These are phyloP conservation scores for Backusella morwellensis DNA, from an alignment of 192 early-diverging fungal species.

Conservation along the genomic window DNA sequence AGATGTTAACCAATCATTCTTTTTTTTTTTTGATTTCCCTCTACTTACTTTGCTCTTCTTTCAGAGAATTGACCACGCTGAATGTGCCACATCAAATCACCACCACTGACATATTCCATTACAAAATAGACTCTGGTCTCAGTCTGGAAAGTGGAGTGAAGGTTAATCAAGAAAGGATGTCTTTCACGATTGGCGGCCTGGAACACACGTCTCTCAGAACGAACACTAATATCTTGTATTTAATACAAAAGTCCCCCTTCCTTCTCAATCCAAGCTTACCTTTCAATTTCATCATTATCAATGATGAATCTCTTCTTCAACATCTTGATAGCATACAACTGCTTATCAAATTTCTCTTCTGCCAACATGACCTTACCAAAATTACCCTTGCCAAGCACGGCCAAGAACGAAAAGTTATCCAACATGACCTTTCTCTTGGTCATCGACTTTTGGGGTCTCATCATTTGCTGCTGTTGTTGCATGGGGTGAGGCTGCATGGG, in stretches of 20 bases:
- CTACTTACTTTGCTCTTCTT: slow-evolving; percentile 73
- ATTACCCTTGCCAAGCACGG: slow-evolving; percentile 96
- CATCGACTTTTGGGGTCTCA: slow-evolving; percentile 17
- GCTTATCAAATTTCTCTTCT: slow-evolving; percentile 78
- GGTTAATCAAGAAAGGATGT: slow-evolving; percentile 94
- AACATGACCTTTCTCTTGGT: slow-evolving; percentile 66
- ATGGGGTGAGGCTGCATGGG: not conserved
- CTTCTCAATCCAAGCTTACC: slow-evolving; percentile 43
- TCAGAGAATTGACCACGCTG: slow-evolving; percentile 90
- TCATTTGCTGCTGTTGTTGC: not conserved
- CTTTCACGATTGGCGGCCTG: slow-evolving; percentile 85
- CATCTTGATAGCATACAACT: slow-evolving; percentile 95
- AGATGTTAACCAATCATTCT: no score
- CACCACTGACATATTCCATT: slow-evolving; percentile 96
- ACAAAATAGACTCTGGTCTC: slow-evolving; percentile 95
- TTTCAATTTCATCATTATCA: slow-evolving; percentile 96
- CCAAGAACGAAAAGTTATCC: slow-evolving; percentile 90
- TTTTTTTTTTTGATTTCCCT: not conserved
- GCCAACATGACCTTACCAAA: slow-evolving; percentile 99
- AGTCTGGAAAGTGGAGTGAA: slow-evolving; percentile 96
- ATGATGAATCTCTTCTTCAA: slow-evolving; percentile 97
- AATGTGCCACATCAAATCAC: slow-evolving; percentile 98
- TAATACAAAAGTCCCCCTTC: no score
- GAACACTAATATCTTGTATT: slow-evolving; percentile 69
- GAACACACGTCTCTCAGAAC: slow-evolving; percentile 93